phyloP scores from a whole-genome alignment of 169 alveolate species.

The Eimeria falciformis region DNA sequence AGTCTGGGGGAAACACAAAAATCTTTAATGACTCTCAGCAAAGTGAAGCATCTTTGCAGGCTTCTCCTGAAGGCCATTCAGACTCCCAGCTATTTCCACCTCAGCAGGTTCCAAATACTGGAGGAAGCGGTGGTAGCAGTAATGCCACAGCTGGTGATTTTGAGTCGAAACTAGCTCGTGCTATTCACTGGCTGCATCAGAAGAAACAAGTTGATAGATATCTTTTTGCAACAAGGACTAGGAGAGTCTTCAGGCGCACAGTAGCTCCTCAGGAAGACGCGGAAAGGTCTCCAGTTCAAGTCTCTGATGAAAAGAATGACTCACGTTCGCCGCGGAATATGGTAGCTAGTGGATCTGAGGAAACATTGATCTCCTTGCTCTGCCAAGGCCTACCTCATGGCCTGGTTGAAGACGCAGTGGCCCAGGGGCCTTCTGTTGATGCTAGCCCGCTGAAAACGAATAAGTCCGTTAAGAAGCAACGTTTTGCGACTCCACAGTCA shows the following conservation, averaged over 20 bases:
- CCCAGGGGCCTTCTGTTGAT: background rate
- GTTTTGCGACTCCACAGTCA: background rate
- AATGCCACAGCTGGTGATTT: constrained; percentile 32
- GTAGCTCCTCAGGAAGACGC: background rate
- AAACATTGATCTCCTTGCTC: constrained; percentile 29
- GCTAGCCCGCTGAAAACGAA: background rate
- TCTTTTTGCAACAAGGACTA: constrained; percentile 54
- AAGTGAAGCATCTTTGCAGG: background rate
- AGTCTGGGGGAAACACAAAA: background rate
- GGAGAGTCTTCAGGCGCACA: background rate
- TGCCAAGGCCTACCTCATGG: constrained; percentile 18
- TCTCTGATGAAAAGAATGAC: background rate
- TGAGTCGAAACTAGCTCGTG: constrained; percentile 54
- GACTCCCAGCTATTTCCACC: background rate
- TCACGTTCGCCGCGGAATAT: background rate
- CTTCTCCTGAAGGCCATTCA: constrained; percentile 32
- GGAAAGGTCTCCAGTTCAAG: background rate
- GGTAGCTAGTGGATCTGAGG: background rate
- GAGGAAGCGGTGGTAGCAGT: background rate
- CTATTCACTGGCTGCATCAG: constrained; percentile 66
- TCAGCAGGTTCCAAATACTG: background rate
- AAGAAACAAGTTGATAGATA: constrained; percentile 51
- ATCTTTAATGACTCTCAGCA: background rate
- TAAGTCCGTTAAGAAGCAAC: background rate
- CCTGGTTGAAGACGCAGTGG: background rate